Evolutionary conservation across 352 stramenopile species (phyloP).

Genomic region (Pythium apleroticum): DNA sequence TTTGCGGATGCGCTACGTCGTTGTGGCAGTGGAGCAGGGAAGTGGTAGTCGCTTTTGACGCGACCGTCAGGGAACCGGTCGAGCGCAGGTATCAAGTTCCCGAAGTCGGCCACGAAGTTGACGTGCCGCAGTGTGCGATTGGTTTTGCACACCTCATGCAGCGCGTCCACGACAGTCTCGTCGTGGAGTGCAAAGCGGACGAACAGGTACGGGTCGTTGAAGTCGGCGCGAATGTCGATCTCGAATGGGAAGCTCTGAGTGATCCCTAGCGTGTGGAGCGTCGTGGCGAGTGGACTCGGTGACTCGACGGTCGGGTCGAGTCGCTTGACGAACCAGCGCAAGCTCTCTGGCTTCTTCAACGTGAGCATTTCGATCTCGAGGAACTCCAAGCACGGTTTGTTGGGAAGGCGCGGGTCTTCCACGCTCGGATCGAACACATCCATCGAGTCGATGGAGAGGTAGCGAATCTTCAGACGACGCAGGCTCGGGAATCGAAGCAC

Average conservation of each 20-base stretch:
- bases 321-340: not conserved
- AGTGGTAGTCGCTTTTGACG: not conserved
- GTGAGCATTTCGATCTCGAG: not conserved
- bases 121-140: not conserved
- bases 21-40: not conserved
- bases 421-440: conserved; percentile 1
- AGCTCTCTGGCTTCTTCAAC: not conserved
- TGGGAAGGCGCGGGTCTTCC: not conserved
- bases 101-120: not conserved
- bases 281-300: not conserved
- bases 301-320: not conserved
- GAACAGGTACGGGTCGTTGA: not conserved
- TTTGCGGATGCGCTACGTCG: not conserved
- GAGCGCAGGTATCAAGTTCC: not conserved
- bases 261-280: not conserved
- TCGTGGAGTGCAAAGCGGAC: not conserved
- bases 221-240: not conserved
- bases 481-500: not conserved
- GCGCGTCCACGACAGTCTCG: not conserved
- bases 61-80: not conserved
- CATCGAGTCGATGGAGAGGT: not conserved
- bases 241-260: not conserved
- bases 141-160: not conserved
- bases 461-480: not conserved
- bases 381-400: not conserved